Base-by-base conservation (phyloP, 2,329 filamentous ascomycete species). In the Xylaria sp. region DNA sequence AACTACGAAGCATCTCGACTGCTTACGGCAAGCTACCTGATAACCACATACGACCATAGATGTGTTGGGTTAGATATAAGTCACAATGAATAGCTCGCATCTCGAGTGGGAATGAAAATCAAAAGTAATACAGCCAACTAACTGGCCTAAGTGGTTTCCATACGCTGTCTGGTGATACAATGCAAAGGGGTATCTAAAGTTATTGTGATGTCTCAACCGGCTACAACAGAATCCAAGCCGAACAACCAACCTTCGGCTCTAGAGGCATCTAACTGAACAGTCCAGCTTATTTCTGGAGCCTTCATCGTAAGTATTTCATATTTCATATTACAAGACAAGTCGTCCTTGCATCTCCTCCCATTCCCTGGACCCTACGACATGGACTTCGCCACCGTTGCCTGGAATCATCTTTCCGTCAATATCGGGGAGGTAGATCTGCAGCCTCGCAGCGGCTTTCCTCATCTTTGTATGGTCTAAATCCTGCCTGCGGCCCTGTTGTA, bases 331-430 rank as follows among this genome's bases (percentile, higher is more conserved):
- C 35, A 62, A 48, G n/a, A 53, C 60, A 29, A 78, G 69, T 44
- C 78, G 74, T 43, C 82, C 81, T 71, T 84, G 81, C 58, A 86
- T 68, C 13, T 78, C 79, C 67, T 85, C 83, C 85, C 84, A 87
- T 73, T 85, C 83, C 54, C 76, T 73, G 17, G 81, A 82, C 62
- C 82, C 83, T 3, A 83, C 79, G 70, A 87, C 82, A 66, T 81
- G 79, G 49, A 86, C 81, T 13, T 79, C 74, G 17, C 74, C 68
- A 21, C 65, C 75, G 11, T 69, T 62, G 2, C 72, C 79, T 4
- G 73, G 66, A 49, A 79, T 71, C 60, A 74, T 68, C 73, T 83
- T 84, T 49, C 80, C 81, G 37, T 81, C 77, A 3, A 63, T 58
- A 10, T 77, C 81, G 5, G 82, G 81, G 47, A 87, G 72, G 33